Percentiles rank a stretch among this genome's conserved stretches.
Evolutionary conservation across 805 yeast species (phyloP).

Genomic region (Scheffersomyces amazonensis): DNA sequence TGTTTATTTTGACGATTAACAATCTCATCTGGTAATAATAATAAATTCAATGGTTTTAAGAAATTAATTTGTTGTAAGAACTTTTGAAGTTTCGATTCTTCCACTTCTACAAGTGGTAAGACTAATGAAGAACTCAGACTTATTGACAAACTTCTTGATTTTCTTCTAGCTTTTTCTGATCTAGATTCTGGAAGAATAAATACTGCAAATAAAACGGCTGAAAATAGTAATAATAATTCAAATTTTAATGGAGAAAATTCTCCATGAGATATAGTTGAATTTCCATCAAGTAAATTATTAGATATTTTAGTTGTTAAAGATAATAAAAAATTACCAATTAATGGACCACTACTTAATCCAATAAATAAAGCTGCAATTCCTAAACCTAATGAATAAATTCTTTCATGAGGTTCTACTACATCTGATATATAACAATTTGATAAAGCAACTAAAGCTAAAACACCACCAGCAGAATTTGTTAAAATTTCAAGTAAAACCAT

Average conservation of each 20-base stretch:
- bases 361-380: constrained; percentile 56
- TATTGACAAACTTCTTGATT: constrained; percentile 43
- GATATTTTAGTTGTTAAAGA: constrained; percentile 5
- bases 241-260: constrained; percentile 33
- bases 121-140: constrained; percentile 15
- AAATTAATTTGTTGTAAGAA: constrained; percentile 14
- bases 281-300: neutral
- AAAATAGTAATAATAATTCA: constrained; percentile 29
- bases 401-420: constrained; percentile 57
- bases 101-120: constrained; percentile 3
- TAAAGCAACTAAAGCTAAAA: constrained; percentile 52
- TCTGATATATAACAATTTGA: constrained; percentile 73
- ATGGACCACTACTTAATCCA: constrained; percentile 66
- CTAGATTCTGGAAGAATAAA: constrained; percentile 62
- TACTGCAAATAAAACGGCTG: constrained; percentile 22
- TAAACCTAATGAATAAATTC: constrained; percentile 59
- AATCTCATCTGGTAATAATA: constrained; percentile 50
- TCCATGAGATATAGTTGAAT: constrained; percentile 10
- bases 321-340: constrained; percentile 44
- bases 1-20: constrained; percentile 13
- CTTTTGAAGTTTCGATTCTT: neutral
- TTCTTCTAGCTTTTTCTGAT: constrained; percentile 48
- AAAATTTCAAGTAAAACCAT: constrained; percentile 45
- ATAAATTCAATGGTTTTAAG: constrained; percentile 47
- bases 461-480: constrained; percentile 61